phyloP scores from a whole-genome alignment of 805 yeast species.

The Metschnikowia rubicola region DNA sequence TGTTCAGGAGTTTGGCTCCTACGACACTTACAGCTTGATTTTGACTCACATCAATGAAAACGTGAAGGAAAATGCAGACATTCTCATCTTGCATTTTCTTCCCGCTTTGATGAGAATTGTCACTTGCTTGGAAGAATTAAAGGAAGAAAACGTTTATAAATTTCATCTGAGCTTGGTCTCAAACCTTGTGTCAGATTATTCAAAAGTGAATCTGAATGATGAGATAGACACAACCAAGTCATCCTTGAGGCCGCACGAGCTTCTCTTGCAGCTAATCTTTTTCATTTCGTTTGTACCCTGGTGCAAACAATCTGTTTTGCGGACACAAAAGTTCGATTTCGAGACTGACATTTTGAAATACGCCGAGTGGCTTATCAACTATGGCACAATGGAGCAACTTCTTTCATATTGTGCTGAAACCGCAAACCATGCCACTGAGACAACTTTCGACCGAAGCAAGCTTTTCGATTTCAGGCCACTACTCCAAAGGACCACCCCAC shows the following conservation, averaged over 20 bases:
- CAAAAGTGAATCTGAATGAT: conserved; percentile 19
- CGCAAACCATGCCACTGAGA: conserved; percentile 30
- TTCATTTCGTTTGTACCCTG: conserved; percentile 59
- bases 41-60: conserved; percentile 42
- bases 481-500: conserved; percentile 64
- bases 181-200: conserved; percentile 24
- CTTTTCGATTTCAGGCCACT: conserved; percentile 65
- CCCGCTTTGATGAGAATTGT: conserved; percentile 55
- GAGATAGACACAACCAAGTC: conserved; percentile 33
- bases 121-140: conserved; percentile 40
- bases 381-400: conserved; percentile 70
- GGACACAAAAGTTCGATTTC: conserved; percentile 49
- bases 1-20: conserved; percentile 25
- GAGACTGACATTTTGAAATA: conserved; percentile 55
- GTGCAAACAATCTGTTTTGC: conserved; percentile 52
- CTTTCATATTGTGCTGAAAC: conserved; percentile 61
- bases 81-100: conserved; percentile 58
- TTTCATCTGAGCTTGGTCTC: conserved; percentile 42
- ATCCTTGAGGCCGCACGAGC: conserved; percentile 33
- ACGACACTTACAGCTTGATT: conserved; percentile 36
- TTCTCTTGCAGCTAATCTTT: conserved; percentile 47
- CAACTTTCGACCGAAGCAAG: conserved; percentile 40
- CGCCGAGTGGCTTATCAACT: conserved; percentile 52
- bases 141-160: conserved; percentile 29
- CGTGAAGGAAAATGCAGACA: conserved; percentile 54